Percentiles rank a stretch among this genome's conserved stretches.
These are phyloP conservation scores for Neurospora sp. DNA, from an alignment of 495 filamentous ascomycete species.

Conservation along the genomic window DNA sequence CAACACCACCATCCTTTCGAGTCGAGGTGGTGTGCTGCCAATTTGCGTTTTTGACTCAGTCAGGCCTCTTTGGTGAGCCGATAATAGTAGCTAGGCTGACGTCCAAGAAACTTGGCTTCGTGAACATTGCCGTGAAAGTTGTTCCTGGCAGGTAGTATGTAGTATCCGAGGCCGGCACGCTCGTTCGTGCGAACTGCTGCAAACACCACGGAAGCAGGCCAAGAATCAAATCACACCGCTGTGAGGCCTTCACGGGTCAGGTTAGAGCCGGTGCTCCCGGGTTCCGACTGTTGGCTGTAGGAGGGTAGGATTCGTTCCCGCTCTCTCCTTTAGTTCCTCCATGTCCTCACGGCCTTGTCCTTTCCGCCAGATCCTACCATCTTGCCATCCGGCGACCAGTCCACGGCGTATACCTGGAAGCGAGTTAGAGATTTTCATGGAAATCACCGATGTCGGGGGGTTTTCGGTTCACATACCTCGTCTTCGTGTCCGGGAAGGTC, in stretches of 20 bases:
- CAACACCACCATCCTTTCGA: not conserved
- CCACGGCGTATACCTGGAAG: constrained; percentile 45
- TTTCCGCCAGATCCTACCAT: constrained; percentile 64
- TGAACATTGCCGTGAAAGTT: not conserved
- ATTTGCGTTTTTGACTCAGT: not conserved
- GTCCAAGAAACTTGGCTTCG: not conserved
- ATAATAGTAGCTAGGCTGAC: not conserved
- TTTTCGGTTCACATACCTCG: constrained; percentile 62
- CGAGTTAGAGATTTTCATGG: not conserved
- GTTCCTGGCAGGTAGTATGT: not conserved
- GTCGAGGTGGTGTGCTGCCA: not conserved
- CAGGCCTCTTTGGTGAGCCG: not conserved
- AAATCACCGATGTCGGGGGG: not conserved
- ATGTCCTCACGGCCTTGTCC: constrained; percentile 82
- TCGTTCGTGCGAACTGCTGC: not conserved
- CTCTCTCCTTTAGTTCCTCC: constrained; percentile 43
- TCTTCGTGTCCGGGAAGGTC: constrained; percentile 93
- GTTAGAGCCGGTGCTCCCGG: not conserved
- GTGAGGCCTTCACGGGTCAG: not conserved
- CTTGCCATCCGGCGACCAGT: constrained; percentile 36
- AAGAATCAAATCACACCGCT: not conserved
- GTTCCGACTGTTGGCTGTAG: not conserved
- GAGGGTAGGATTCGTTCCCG: constrained; percentile 16
- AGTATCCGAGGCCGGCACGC: not conserved
- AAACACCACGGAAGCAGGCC: not conserved